Evolutionary conservation across 2,329 filamentous ascomycete species (phyloP), one percentile per base, ranked within the genome.

Genomic region (Xylariaceae sp.): DNA sequence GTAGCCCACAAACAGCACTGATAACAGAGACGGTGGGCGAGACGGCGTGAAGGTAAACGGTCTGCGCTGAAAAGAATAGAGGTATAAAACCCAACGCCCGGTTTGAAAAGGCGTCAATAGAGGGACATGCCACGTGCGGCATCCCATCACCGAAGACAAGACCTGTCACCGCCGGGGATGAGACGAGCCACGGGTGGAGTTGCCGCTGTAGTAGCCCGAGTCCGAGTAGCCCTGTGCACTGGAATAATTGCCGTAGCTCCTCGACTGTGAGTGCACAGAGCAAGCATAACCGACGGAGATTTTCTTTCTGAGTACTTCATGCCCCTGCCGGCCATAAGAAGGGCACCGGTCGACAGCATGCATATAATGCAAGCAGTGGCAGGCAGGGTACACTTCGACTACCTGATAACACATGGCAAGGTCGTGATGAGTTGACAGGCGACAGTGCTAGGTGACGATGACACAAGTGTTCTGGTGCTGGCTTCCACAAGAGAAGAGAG

Each of bases 201-300:
- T 64, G 48, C 64, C 57, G 57, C 71, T 76, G 52, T 70, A 61
- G 54, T 76, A 76, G 40, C 71, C 71, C 5, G 73, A 75, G 59
- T 76, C 73, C 13, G 73, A 70, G 54, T 77, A 75, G 36, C 50
- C 59, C 45, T 65, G 64, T 19, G 52, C 54, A 37, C 63, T 59
- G 19, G 65, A 56, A 43, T 65, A 59, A 38, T 70, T 61, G 19
- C 64, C 59, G 26, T 61, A 57, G 34, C 61, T 59, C 21, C 54
- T 50, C 9, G 59, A 49, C 31, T 50, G 50, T 6, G 64, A 54
- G 59, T 87, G 83, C 17, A 60, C 61, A 31, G 67, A 62, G 65
- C 88, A 95, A 36, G 83, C 75, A 58, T 92, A 92, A 36, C 88
- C 89, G 16, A 95, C 88, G 14, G 86, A 70, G 36, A 95, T 84